Conservation (phyloP, 768 basidiomycete species). For the Suillus weaverae region DNA sequence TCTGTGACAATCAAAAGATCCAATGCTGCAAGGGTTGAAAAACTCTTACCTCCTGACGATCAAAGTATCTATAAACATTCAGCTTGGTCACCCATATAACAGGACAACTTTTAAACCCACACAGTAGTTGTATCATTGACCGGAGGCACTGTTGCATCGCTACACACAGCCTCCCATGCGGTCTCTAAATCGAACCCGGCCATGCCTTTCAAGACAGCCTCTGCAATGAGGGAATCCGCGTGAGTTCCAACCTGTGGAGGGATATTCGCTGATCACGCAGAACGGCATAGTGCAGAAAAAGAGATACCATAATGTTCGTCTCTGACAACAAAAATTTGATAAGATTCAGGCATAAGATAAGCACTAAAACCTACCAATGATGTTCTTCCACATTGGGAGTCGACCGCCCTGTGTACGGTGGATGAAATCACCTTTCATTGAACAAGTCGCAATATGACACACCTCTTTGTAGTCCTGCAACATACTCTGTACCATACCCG, state of each 20-base stretch:
- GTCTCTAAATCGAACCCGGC: constrained; percentile 59
- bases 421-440: background rate
- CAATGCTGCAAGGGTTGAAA: background rate
- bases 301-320: constrained; percentile 76
- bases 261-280: background rate
- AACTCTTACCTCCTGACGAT: constrained; percentile 63
- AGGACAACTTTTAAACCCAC: constrained; percentile 34
- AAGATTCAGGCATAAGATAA: constrained; percentile 1
- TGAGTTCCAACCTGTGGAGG: constrained; percentile 67
- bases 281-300: background rate
- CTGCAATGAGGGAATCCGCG: constrained; percentile 75
- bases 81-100: background rate
- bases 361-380: constrained; percentile 49
- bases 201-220: constrained; percentile 67
- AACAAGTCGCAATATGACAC: constrained; percentile 5
- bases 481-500: constrained; percentile 79
- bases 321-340: constrained; percentile 34
- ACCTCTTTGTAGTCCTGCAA: constrained; percentile 74
- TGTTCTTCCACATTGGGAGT: constrained; percentile 91
- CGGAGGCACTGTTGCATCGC: constrained; percentile 69
- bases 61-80: constrained; percentile 50
- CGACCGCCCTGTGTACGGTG: constrained; percentile 56
- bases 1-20: constrained; percentile 33
- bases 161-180: constrained; percentile 75
- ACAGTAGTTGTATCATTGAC: constrained; percentile 49